Percentiles rank a stretch among this genome's conserved stretches.
phyloP scores from a whole-genome alignment of 176 grass and related monocot genomes.

The Eremochloa ophiuroides region DNA sequence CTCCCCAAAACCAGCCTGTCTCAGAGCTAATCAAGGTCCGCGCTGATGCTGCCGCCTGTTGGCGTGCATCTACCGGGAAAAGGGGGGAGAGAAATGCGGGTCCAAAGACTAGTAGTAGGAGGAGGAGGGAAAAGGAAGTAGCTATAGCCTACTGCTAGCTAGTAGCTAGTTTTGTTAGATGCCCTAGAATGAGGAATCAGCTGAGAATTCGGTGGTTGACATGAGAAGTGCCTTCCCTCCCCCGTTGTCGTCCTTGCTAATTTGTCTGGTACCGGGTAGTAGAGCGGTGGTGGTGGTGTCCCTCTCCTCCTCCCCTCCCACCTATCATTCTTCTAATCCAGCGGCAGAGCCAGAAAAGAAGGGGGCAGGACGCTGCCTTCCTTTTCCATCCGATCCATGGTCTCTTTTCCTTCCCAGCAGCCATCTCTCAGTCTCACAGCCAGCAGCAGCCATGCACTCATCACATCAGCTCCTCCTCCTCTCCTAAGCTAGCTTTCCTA shows the following conservation, averaged over 20 bases:
- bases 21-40: not conserved
- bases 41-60: not conserved
- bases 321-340: conserved; percentile 46
- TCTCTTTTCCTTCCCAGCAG: conserved; percentile 22
- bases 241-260: not conserved
- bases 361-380: conserved; percentile 40
- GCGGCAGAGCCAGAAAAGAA: conserved; percentile 28
- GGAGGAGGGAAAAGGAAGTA: not conserved
- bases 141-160: not conserved
- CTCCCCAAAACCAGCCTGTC: conserved; percentile 44
- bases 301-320: conserved; percentile 18
- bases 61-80: not conserved
- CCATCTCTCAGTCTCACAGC: not conserved
- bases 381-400: not conserved
- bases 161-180: conserved; percentile 20
- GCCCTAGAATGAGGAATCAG: conserved; percentile 29
- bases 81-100: not conserved
- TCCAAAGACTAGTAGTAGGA: not conserved
- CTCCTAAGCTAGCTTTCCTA: conserved; percentile 7
- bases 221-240: conserved; percentile 21
- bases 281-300: conserved; percentile 17
- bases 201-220: conserved; percentile 45
- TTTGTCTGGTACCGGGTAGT: conserved; percentile 36
- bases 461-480: not conserved
- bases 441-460: conserved; percentile 12